Conservation (phyloP, 495 filamentous ascomycete species). For the Penicillium riverlandense region DNA sequence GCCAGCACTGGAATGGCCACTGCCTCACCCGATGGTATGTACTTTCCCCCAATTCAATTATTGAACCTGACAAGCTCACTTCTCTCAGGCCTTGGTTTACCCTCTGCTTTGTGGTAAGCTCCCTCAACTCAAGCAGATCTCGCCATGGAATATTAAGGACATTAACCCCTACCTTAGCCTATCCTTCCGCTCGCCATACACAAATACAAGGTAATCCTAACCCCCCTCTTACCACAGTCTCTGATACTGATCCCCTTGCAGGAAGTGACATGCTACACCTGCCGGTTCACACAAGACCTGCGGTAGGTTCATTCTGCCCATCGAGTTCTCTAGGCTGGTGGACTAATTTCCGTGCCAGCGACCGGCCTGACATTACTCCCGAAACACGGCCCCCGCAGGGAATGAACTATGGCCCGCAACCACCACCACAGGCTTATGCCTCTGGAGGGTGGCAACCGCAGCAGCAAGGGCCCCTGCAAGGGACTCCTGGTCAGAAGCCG, state of each 20-base stretch:
- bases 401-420: slow-evolving; percentile 15
- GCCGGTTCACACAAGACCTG: slow-evolving; percentile 46
- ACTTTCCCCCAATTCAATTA: not conserved
- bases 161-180: slow-evolving; percentile 21
- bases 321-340: too few species aligned
- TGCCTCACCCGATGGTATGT: slow-evolving; percentile 46
- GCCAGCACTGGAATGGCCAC: slow-evolving; percentile 45
- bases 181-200: slow-evolving; percentile 42
- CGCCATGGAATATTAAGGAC: slow-evolving; percentile 3
- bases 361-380: slow-evolving; percentile 41
- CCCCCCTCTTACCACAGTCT: not conserved
- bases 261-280: slow-evolving; percentile 48
- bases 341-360: slow-evolving; percentile 8
- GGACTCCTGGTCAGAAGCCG: not conserved
- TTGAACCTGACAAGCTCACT: slow-evolving; percentile 7
- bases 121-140: not conserved
- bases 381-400: slow-evolving; percentile 30
- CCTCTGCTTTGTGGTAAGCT: slow-evolving; percentile 46
- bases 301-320: slow-evolving; percentile 20
- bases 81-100: slow-evolving; percentile 44
- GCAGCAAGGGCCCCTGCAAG: slow-evolving; percentile 3
- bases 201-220: slow-evolving; percentile 38
- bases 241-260: slow-evolving; percentile 2
- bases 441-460: not conserved
- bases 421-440: slow-evolving; percentile 18